phyloP scores from a whole-genome alignment of 83 land plant species.

The Diphasiastrum complanatum region DNA sequence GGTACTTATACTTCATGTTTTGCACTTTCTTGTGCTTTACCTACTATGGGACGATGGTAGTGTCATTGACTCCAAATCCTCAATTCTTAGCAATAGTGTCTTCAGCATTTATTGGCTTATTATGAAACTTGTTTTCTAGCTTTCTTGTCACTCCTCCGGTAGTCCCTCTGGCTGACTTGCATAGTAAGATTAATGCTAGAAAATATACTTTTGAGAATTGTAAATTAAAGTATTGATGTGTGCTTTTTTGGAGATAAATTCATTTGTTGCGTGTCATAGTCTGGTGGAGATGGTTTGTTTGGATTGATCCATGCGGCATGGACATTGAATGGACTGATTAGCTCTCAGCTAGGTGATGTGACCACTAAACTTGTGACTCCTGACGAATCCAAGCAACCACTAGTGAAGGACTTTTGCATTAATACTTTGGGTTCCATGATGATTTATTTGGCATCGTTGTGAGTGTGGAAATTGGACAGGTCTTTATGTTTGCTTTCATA shows the following conservation, averaged over 20 bases:
- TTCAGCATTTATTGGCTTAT: slow-evolving; percentile 22
- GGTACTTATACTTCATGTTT: slow-evolving; percentile 24
- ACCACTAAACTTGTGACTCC: background rate
- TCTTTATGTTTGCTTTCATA: slow-evolving; percentile 19
- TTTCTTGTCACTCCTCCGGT: slow-evolving; percentile 19
- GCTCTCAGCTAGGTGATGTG: slow-evolving; percentile 28
- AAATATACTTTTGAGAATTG: background rate
- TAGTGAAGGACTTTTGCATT: slow-evolving; percentile 1
- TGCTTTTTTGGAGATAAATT: slow-evolving; percentile 27
- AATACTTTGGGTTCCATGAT: slow-evolving; percentile 23
- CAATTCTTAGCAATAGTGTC: slow-evolving; percentile 22
- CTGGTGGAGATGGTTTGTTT: slow-evolving; percentile 31
- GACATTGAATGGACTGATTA: slow-evolving; percentile 24
- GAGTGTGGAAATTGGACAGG: background rate
- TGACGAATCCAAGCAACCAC: background rate
- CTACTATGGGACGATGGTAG: slow-evolving; percentile 27
- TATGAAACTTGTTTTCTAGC: slow-evolving; percentile 28
- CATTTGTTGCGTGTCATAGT: no score
- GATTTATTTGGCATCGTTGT: slow-evolving; percentile 15
- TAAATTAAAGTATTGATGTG: background rate
- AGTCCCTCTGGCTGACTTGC: background rate
- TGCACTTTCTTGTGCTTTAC: slow-evolving; percentile 21
- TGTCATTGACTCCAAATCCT: slow-evolving; percentile 21
- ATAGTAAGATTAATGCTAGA: background rate
- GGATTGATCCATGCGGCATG: slow-evolving; percentile 26